Conservation (phyloP, 805 yeast species). For the Citeromyces nyonsensis region DNA sequence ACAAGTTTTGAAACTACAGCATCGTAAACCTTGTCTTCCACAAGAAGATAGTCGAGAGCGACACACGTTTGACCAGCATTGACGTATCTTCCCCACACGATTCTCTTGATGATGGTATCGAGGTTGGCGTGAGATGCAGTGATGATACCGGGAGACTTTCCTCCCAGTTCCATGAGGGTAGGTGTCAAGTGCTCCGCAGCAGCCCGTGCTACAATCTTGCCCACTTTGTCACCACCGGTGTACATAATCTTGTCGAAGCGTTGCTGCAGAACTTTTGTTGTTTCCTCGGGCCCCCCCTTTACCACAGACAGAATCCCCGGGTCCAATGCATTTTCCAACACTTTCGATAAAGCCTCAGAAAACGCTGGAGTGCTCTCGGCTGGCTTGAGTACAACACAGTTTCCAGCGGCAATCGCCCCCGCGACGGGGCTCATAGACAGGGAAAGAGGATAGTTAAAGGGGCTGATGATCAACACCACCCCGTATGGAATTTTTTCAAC, state of each 20-base stretch:
- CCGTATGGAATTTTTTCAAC: conserved; percentile 39
- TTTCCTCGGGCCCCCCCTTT: conserved; percentile 54
- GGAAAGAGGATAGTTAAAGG: conserved; percentile 69
- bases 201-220: conserved; percentile 57
- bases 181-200: conserved; percentile 87
- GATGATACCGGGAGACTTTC: conserved; percentile 77
- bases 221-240: conserved; percentile 73
- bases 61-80: conserved; percentile 90
- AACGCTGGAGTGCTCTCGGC: conserved; percentile 58
- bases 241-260: conserved; percentile 73
- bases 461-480: conserved; percentile 54
- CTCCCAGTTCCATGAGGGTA: conserved; percentile 72
- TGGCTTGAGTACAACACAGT: conserved; percentile 63
- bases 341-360: conserved; percentile 34
- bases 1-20: conserved; percentile 28
- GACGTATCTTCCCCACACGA: conserved; percentile 63
- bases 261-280: conserved; percentile 37
- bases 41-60: conserved; percentile 71
- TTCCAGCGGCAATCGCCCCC: conserved; percentile 80
- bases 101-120: conserved; percentile 33
- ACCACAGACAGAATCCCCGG: conserved; percentile 44
- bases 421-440: conserved; percentile 51
- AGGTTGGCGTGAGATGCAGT: conserved; percentile 32
- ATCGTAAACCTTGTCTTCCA: conserved; percentile 41
- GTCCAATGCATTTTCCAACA: conserved; percentile 38